A percentile compares a stretch with the other conserved stretches of the same genome.
phyloP scores from a whole-genome alignment of 768 basidiomycete genomes.

The Auriscalpium vulgare region DNA sequence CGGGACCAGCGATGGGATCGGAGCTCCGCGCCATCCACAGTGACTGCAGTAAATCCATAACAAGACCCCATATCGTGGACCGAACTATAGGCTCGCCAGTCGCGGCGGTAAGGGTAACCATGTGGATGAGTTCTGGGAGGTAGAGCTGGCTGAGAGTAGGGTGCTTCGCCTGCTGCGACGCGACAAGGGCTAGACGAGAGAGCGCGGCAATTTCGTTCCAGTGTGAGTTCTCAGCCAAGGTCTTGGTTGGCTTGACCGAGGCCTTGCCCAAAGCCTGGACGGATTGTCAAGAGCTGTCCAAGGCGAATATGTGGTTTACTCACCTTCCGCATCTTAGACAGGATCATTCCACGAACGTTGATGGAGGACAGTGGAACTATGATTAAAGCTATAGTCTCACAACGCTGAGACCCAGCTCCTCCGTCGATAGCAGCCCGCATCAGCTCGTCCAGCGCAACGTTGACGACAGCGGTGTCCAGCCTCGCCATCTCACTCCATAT shows the following conservation, averaged over 20 bases:
- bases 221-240: conserved; percentile 60
- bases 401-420: conserved; percentile 65
- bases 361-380: conserved; percentile 70
- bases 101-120: conserved; percentile 69
- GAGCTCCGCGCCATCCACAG: conserved; percentile 54
- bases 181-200: conserved; percentile 64
- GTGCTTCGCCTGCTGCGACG: conserved; percentile 59
- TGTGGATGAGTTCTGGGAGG: conserved; percentile 76
- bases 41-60: conserved; percentile 77
- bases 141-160: conserved; percentile 65
- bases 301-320: conserved; percentile 9
- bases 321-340: conserved; percentile 75
- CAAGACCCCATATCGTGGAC: conserved; percentile 72
- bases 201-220: conserved; percentile 81
- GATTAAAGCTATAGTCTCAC: conserved; percentile 69
- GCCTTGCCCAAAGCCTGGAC: conserved; percentile 65
- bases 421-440: conserved; percentile 79
- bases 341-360: conserved; percentile 67
- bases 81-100: conserved; percentile 69
- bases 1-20: conserved; percentile 44
- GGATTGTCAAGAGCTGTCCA: background rate
- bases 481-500: conserved; percentile 75
- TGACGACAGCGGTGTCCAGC: conserved; percentile 57
- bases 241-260: conserved; percentile 51
- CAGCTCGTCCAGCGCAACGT: conserved; percentile 73